Conservation (phyloP, 257 asterid genomes). For the Petrea volubilis region DNA sequence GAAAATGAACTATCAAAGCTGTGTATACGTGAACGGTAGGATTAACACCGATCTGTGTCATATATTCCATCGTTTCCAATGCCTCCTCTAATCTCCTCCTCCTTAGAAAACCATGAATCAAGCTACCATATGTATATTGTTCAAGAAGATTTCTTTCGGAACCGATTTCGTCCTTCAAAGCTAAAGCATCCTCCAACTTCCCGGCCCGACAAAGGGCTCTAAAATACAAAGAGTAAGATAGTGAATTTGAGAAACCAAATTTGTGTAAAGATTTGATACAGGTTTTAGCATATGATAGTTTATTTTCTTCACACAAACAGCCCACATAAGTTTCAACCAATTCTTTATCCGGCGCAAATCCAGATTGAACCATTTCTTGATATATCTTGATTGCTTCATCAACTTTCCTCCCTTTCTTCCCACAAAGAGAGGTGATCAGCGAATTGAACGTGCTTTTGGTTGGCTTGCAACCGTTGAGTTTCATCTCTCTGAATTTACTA, state of each 20-base stretch:
- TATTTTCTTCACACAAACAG: constrained; percentile 69
- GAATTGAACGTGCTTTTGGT: constrained; percentile 50
- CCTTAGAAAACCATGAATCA: constrained; percentile 63
- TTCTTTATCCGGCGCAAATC: constrained; percentile 65
- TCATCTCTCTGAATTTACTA: constrained; percentile 69
- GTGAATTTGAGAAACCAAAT: constrained; percentile 61
- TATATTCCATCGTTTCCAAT: constrained; percentile 53
- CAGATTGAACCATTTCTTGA: constrained; percentile 57
- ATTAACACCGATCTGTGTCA: constrained; percentile 51
- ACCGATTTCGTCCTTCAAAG: constrained; percentile 51
- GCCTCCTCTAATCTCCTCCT: constrained; percentile 64
- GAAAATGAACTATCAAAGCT: constrained; percentile 60
- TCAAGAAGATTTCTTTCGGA: constrained; percentile 45
- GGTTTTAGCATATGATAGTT: constrained; percentile 55
- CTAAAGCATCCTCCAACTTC: constrained; percentile 68
- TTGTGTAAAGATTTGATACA: constrained; percentile 51
- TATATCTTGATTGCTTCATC: constrained; percentile 65
- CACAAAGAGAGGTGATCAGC: constrained; percentile 66
- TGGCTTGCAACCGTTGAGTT: constrained; percentile 56
- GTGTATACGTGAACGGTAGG: constrained; percentile 85
- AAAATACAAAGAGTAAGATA: constrained; percentile 60
- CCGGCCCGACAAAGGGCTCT: constrained; percentile 81
- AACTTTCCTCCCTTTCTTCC: constrained; percentile 68
- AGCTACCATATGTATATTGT: constrained; percentile 73
- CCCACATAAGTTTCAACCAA: constrained; percentile 57